phyloP scores from a whole-genome alignment of 345 rosid species.

The Bruguiera parviflora region DNA sequence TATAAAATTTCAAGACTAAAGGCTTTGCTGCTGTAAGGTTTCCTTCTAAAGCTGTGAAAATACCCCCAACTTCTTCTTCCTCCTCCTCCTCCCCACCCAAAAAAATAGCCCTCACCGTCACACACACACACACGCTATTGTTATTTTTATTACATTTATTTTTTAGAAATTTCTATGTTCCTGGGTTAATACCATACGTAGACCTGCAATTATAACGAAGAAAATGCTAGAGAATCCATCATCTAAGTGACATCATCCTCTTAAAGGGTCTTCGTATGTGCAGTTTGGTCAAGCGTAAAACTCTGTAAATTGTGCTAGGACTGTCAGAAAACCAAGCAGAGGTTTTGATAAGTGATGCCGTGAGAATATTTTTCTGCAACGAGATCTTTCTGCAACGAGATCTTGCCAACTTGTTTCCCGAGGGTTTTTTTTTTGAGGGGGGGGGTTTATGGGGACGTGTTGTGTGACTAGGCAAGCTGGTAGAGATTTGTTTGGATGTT shows the following conservation, averaged over 20 bases:
- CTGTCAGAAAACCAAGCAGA: constrained; percentile 34
- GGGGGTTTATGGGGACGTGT: background rate
- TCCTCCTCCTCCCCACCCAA: too few relatives aligned
- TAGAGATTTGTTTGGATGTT: constrained; percentile 7
- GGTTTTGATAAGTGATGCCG: constrained; percentile 21
- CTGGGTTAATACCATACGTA: too few relatives aligned
- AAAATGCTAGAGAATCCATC: constrained; percentile 3
- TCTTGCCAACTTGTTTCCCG: constrained; percentile 5
- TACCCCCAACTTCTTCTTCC: too few relatives aligned
- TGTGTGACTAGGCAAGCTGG: constrained; percentile 5
- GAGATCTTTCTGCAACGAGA: constrained; percentile 13
- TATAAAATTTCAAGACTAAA: constrained; percentile 29
- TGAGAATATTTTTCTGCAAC: constrained; percentile 13
- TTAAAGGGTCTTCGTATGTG: constrained; percentile 22
- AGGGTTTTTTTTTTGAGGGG: background rate
- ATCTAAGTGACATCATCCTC: constrained; percentile 10
- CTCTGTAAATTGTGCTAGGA: constrained; percentile 36
- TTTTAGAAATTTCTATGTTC: too few relatives aligned
- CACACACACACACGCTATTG: too few relatives aligned
- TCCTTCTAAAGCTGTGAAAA: background rate
- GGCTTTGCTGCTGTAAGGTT: constrained; percentile 16
- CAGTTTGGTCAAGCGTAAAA: constrained; percentile 28
- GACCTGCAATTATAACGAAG: background rate
- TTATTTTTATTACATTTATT: too few relatives aligned
- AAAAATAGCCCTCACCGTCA: too few relatives aligned